phyloP scores from a whole-genome alignment of 139 green algal genomes.

The Chlorella vulgaris region DNA sequence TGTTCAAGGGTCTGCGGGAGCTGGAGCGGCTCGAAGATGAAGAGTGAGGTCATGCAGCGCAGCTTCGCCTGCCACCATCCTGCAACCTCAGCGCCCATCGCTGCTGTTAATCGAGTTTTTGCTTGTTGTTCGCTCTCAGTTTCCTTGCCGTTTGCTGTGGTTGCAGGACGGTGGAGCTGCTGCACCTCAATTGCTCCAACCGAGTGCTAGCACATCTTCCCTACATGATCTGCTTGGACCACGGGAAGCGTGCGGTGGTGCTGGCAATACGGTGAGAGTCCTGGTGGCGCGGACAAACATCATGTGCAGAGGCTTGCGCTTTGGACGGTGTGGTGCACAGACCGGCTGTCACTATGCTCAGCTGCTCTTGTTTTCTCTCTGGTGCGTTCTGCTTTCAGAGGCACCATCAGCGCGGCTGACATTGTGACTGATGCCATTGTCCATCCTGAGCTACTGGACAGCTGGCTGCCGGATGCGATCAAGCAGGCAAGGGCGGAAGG shows the following conservation, averaged over 20 bases:
- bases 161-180: constrained; percentile 26
- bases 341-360: neutral
- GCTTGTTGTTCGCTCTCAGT: neutral
- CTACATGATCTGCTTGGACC: constrained; percentile 56
- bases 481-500: neutral
- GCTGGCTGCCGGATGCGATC: constrained; percentile 22
- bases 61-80: no score
- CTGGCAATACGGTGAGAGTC: constrained; percentile 36
- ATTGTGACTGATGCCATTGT: constrained; percentile 42
- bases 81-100: no score
- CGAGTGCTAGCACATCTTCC: constrained; percentile 49
- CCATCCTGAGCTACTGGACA: constrained; percentile 20
- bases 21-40: constrained; percentile 41
- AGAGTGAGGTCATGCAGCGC: no score
- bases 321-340: no score
- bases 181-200: constrained; percentile 48
- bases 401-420: constrained; percentile 37
- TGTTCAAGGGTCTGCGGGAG: constrained; percentile 32
- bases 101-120: no score
- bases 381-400: neutral
- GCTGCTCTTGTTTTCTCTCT: no score
- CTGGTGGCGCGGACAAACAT: no score
- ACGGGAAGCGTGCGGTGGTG: constrained; percentile 28
- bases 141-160: no score
- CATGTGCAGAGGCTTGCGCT: no score